phyloP scores from a whole-genome alignment of 345 rosid species.

The Eucalyptus virginea region DNA sequence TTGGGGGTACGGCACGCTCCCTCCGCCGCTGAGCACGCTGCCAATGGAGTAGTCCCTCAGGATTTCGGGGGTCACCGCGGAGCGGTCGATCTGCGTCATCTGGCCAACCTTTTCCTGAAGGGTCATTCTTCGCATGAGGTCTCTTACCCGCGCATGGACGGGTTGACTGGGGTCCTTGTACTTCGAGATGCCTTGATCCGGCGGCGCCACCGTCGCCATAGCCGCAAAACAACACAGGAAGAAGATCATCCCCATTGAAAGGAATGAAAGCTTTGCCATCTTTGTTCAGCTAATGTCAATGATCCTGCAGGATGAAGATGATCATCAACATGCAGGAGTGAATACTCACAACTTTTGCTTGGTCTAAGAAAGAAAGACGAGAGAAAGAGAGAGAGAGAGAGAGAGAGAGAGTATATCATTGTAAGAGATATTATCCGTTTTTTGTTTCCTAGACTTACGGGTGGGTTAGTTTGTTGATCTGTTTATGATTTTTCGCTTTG shows the following conservation, averaged over 20 bases:
- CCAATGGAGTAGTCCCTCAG: conserved; percentile 66
- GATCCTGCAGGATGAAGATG: background rate
- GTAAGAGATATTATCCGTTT: background rate
- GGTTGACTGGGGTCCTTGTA: conserved; percentile 16
- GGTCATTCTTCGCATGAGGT: conserved; percentile 18
- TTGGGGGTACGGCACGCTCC: conserved; percentile 25
- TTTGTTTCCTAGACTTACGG: background rate
- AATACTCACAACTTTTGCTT: background rate
- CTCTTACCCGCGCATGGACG: background rate
- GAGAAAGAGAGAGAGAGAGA: background rate
- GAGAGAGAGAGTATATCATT: background rate
- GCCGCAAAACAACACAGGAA: background rate
- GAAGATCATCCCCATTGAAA: background rate
- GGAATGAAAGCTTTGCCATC: background rate
- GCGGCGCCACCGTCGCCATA: background rate
- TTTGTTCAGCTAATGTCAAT: background rate
- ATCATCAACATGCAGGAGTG: background rate
- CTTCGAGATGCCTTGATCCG: background rate
- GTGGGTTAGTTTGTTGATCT: background rate
- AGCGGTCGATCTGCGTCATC: conserved; percentile 22
- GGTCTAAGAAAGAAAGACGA: background rate
- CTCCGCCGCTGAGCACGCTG: conserved; percentile 61
- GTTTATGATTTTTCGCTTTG: background rate
- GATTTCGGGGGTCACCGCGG: conserved; percentile 7
- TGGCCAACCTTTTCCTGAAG: conserved; percentile 28